A percentile compares a stretch with the other conserved stretches of the same genome.
Evolutionary conservation across 768 basidiomycete species (phyloP).

Genomic region (Termitomyces sp.): DNA sequence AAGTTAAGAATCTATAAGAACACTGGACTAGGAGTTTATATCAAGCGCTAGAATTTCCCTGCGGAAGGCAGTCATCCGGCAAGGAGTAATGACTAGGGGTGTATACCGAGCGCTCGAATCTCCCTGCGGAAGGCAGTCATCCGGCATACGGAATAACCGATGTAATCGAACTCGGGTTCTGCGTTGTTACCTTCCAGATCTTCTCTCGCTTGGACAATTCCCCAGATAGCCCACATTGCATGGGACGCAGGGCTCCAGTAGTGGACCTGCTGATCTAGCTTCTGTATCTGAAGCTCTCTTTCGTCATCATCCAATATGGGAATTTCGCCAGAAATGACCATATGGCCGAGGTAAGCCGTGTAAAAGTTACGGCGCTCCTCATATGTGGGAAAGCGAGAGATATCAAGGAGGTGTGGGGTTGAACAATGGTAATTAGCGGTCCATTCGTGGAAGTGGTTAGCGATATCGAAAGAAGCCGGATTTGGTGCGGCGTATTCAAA

Average conservation of each 20-base stretch:
- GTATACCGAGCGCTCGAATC: slow-evolving; percentile 39
- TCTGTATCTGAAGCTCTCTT: slow-evolving; percentile 41
- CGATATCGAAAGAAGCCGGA: slow-evolving; percentile 91
- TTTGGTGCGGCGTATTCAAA: slow-evolving; percentile 96
- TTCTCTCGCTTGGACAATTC: slow-evolving; percentile 83
- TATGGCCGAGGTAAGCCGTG: slow-evolving; percentile 67
- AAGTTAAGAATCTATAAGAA: not conserved
- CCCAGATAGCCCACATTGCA: slow-evolving; percentile 94
- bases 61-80: slow-evolving; percentile 61
- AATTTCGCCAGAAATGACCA: slow-evolving; percentile 27
- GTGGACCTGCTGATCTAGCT: slow-evolving; percentile 72
- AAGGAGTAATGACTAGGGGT: slow-evolving; percentile 47
- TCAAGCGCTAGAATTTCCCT: slow-evolving; percentile 46
- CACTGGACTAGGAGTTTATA: slow-evolving; percentile 12
- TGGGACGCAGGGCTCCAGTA: slow-evolving; percentile 90
- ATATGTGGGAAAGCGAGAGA: slow-evolving; percentile 62
- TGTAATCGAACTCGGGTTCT: slow-evolving; percentile 84
- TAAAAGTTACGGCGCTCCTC: slow-evolving; percentile 82
- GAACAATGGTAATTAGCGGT: slow-evolving; percentile 80
- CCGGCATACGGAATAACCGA: slow-evolving; percentile 71
- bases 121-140: slow-evolving; percentile 59
- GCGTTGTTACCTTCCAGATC: slow-evolving; percentile 51
- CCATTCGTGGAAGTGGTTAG: slow-evolving; percentile 98
- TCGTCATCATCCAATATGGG: slow-evolving; percentile 22
- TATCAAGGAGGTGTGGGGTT: slow-evolving; percentile 61